Base-by-base conservation (phyloP, 2,329 filamentous ascomycete genomes). In the Penicillium hordei region DNA sequence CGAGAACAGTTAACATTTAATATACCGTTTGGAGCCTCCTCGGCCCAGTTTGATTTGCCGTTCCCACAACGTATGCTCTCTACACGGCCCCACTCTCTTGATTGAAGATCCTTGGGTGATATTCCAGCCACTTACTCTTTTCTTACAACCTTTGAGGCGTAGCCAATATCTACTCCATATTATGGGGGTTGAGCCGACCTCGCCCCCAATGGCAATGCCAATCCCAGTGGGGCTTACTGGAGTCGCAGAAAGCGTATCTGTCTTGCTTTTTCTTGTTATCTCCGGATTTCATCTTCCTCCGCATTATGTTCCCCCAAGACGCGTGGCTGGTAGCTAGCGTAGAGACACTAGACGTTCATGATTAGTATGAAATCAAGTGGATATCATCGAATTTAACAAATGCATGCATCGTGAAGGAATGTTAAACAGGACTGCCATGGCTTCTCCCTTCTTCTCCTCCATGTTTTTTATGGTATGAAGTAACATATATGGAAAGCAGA, bases 351-450 rank as follows among this genome's bases (percentile, higher is more conserved):
- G 4, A 19, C n/a, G 33, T 34, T 15, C 19, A n/a, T 13, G 19
- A 31, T n/a, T 19, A 19, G 12, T 19, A 10, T 15, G 25, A 19
- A 45, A 2, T 21, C 25, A 21, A 31, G n/a, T 19, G 25, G 43
- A 29, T 8, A 15, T 19, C 17, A 15, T 15, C n/a, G 2, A 31
- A 7, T 25, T 31, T 13, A 45, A 31, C 43, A 31, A 9, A 45
- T 45, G n/a, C 27, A 31, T 31, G 17, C 12, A 45, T 45, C 6
- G 6, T 17, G 13, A 15, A 25, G 85, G 71, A 43, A 43, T 43
- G 7, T 17, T 17, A 43, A 43, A 15, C 25, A 21, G 40, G 15
- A 43, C 15, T 43, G 17, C 40, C 40, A 43, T 25, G 21, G 21
- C 15, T 17, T 4, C 2, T 25, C 40, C 23, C 15, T 43, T n/a